Evolutionary conservation across 805 yeast species (phyloP), one percentile per base, ranked within the genome.

Genomic region (Schwanniomyces yamadae): DNA sequence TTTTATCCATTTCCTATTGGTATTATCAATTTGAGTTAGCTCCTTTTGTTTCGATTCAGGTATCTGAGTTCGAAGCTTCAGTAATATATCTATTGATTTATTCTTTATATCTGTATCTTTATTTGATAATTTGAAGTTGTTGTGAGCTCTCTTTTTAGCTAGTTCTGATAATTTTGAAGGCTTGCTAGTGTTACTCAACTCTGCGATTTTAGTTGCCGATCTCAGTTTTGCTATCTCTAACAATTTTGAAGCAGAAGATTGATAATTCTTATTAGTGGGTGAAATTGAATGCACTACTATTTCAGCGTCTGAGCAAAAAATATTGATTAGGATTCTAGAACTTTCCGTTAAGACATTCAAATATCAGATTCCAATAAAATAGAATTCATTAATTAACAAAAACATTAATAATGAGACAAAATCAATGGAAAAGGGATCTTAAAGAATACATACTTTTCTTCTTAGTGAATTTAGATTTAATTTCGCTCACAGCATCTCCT

Each of bases 401-500:
- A 25, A 5, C 11, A 22, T n/a, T 28, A 28, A 14, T 30, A 18
- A 33, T 25, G 30, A 19, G 21, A 35, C 28, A 18, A 27, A 28
- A 30, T 19, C 20, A 33, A 20, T 18, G 37, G 34, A 24, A 35
- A 38, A 23, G 26, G 28, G 28, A 31, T 13, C 34, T 11, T n/a
- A 27, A 30, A 24, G 36, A 21, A 62, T 68, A 74, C 80, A 57
- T 74, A 75, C 80, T 71, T 63, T 65, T 63, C 39, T 54, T 54
- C 39, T 47, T 55, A 7, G 59, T 48, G 38, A 53, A 65, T 28
- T 48, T 52, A 8, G 46, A 38, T 39, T 68, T 69, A 31, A 75
- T 53, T 39, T 78, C 81, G 21, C 59, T 65, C 6, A 80, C 45
- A 0, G 86, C 55, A 9, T 71, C 70, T 4, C 72, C 76, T 4